Evolutionary conservation across 2,329 filamentous ascomycete genomes (phyloP).

Genomic region (Metarhizium guizhouense): DNA sequence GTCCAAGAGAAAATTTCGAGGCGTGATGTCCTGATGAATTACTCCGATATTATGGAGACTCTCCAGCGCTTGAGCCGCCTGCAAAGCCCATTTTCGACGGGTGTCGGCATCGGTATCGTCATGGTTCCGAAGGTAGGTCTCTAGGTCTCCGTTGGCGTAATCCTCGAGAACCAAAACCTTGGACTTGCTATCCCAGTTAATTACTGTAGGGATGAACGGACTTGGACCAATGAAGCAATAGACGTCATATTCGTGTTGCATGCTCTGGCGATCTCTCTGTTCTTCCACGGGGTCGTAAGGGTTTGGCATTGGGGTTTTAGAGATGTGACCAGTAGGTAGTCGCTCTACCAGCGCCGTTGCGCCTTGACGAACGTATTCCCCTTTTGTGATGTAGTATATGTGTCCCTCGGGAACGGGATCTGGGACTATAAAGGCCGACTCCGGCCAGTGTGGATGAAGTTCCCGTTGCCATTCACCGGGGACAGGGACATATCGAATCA

Average conservation of each 20-base stretch:
- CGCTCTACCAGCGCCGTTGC: conserved; percentile 9
- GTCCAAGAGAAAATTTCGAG: conserved; percentile 25
- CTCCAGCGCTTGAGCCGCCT: conserved; percentile 18
- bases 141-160: conserved; percentile 7
- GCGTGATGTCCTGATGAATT: conserved; percentile 26
- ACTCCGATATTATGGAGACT: conserved; percentile 23
- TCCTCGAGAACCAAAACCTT: conserved; percentile 9
- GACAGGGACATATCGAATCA: conserved; percentile 3
- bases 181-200: conserved; percentile 8
- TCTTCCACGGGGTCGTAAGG: conserved; percentile 5
- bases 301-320: conserved; percentile 8
- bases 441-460: conserved; percentile 7
- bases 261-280: conserved; percentile 3
- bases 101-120: not conserved
- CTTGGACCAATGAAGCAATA: conserved; percentile 7
- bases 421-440: conserved; percentile 6
- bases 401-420: conserved; percentile 6
- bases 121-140: conserved; percentile 5
- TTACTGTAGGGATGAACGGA: conserved; percentile 8
- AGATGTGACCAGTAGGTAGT: conserved; percentile 7
- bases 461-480: conserved; percentile 7
- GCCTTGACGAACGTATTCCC: conserved; percentile 6
- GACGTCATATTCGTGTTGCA: conserved; percentile 9
- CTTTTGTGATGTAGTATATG: conserved; percentile 10
- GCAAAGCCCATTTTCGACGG: conserved; percentile 6